A percentile compares a stretch with the other conserved stretches of the same genome.
These are phyloP conservation scores for Arabidopsis suecica DNA, from an alignment of 345 rosid species.

Conservation along the genomic window DNA sequence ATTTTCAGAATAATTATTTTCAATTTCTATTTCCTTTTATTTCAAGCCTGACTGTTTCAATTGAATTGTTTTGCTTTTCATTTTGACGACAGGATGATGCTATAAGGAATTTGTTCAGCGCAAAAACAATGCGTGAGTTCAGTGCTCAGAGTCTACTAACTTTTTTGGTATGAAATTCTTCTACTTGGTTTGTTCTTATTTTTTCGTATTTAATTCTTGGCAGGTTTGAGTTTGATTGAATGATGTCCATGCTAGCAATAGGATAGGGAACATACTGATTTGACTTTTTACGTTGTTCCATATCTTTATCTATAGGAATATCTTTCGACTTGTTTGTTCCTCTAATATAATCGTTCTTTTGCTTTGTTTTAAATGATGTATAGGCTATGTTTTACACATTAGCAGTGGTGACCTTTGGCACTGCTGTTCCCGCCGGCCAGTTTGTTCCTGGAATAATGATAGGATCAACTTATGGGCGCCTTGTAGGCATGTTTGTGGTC, in stretches of 20 bases:
- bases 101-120: conserved; percentile 96
- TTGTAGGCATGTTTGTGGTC: conserved; percentile 96
- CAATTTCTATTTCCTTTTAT: conserved; percentile 21
- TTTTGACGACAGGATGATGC: conserved; percentile 84
- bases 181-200: conserved; percentile 13
- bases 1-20: background rate
- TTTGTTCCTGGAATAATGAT: conserved; percentile 99
- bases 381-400: conserved; percentile 96
- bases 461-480: conserved; percentile 98
- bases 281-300: conserved; percentile 5
- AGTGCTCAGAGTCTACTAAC: conserved; percentile 93
- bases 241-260: conserved; percentile 31
- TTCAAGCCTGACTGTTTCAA: background rate
- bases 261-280: conserved; percentile 23
- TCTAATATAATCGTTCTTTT: conserved; percentile 17
- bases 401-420: conserved; percentile 93
- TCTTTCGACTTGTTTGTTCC: background rate
- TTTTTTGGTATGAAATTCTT: conserved; percentile 69
- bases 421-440: conserved; percentile 99
- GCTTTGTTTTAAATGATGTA: conserved; percentile 30
- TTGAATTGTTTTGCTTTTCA: background rate
- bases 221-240: conserved; percentile 13
- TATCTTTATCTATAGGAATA: conserved; percentile 18
- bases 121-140: conserved; percentile 95
- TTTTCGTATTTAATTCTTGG: conserved; percentile 16